Percentiles rank a stretch among this genome's conserved stretches.
phyloP scores from a whole-genome alignment of 2,329 filamentous ascomycete species.

The Sarocladiaceae sp. region DNA sequence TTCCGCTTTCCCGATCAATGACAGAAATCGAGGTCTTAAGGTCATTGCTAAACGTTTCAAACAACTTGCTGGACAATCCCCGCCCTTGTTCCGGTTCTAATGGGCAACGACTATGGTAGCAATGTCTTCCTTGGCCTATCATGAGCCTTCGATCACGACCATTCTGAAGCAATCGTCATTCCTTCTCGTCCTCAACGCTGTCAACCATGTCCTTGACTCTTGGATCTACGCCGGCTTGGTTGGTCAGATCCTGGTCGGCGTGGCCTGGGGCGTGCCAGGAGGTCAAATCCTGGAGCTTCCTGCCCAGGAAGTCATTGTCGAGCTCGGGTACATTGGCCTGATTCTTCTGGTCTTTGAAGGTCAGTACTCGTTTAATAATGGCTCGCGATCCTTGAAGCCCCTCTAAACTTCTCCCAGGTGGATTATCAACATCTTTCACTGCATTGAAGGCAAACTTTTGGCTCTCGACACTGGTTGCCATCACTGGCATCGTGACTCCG shows the following conservation, averaged over 20 bases:
- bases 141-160: constrained; percentile 56
- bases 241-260: constrained; percentile 66
- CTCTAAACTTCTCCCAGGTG: constrained; percentile 41
- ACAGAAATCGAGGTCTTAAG: too few species aligned
- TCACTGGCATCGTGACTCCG: constrained; percentile 60
- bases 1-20: too few species aligned
- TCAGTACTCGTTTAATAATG: constrained; percentile 13
- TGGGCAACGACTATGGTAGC: too few species aligned
- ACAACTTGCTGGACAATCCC: too few species aligned
- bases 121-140: constrained; percentile 49
- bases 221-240: constrained; percentile 66
- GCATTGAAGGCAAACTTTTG: constrained; percentile 53
- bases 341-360: constrained; percentile 70
- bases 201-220: constrained; percentile 54
- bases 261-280: constrained; percentile 66
- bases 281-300: constrained; percentile 51
- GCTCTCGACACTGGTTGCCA: constrained; percentile 58
- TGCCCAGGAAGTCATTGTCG: constrained; percentile 51
- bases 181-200: constrained; percentile 55
- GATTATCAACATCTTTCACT: constrained; percentile 36
- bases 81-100: too few species aligned
- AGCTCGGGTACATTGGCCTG: constrained; percentile 70
- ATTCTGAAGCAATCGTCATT: constrained; percentile 61
- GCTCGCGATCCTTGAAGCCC: too few species aligned
- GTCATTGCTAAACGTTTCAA: too few species aligned